Base-by-base conservation (phyloP, 2,329 filamentous ascomycete genomes). In the Aspergillus transmontanensis region DNA sequence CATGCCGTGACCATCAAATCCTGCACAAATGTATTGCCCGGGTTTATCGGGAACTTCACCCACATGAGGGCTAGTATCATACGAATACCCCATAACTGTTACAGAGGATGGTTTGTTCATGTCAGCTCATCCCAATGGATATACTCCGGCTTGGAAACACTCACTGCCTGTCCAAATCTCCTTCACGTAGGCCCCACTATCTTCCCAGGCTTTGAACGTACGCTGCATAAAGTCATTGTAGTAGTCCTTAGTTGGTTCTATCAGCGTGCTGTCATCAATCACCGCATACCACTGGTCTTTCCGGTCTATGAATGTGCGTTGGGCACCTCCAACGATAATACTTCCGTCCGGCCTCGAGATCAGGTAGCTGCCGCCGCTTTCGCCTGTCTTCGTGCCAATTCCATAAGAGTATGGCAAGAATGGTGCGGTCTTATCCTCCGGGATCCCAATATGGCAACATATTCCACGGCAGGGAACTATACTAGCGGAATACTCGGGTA, bases 401-500 rank as follows among this genome's bases (percentile, higher is more conserved):
- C 84, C 85, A 68, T 89, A 90, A 1, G 87, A 88, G 11, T 79
- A 81, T 6, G 79, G 74, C 64, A 79, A 64, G 45, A 76, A 72
- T 39, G 78, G 72, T 28, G 74, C 56, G 26, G 66, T 63, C 58
- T 72, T 66, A 58, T 61, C 69, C 19, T 70, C 63, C 0, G 76
- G 74, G 1, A 73, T 64, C 2, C 69, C 67, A 43, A 80, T 75
- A 45, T 76, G 77, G 32, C 73, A 75, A 66, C 77, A 79, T 14
- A 79, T 73, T 0, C 91, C 93, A n/a, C 91, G 84, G 12, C 90
- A 89, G 0, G 94, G 94, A 1, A 94, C 86, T 64, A 97, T 90
- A 19, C 93, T 83, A 66, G 89, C 87, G 2, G 85, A 81, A 69
- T 96, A 90, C 39, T 81, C 75, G 0, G 92, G 91, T 1, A 96